Evolutionary conservation across 176 grass and related monocot genomes (phyloP).

Genomic region (Juncus effusus): DNA sequence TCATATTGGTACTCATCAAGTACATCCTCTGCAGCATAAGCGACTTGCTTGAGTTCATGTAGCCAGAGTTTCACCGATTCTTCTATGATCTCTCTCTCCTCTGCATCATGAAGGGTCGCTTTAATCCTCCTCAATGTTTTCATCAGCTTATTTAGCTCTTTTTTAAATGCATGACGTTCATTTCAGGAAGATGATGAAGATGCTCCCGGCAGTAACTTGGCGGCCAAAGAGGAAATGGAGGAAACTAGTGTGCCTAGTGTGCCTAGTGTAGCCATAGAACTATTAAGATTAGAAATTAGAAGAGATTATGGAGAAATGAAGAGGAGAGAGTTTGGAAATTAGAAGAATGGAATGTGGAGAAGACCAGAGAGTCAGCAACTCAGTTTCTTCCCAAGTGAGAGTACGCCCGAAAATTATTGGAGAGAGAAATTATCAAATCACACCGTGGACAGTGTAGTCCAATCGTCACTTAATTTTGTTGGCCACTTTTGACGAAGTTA

Average conservation of each 20-base stretch:
- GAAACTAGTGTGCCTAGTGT: no score
- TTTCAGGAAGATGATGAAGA: not conserved
- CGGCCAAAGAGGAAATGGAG: not conserved
- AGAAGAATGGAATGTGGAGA: no score
- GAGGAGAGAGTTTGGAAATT: no score
- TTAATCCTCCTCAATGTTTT: not conserved
- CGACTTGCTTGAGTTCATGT: constrained; percentile 6
- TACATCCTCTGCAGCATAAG: constrained; percentile 6
- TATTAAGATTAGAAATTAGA: no score
- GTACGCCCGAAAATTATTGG: no score
- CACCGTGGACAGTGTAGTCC: no score
- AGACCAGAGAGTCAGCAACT: no score
- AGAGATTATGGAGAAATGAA: no score
- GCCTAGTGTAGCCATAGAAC: not conserved
- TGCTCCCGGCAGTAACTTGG: not conserved
- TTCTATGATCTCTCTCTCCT: constrained; percentile 10
- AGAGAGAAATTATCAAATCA: no score
- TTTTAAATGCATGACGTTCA: not conserved
- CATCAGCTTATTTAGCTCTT: not conserved
- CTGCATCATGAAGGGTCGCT: constrained; percentile 3
- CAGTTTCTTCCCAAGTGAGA: no score
- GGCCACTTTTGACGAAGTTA: no score
- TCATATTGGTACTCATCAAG: constrained; percentile 8
- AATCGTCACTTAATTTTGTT: no score
- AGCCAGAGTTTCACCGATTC: constrained; percentile 14